Conservation (phyloP, 1,284 basidiomycete species). For the Cutaneotrichosporon dermatis region DNA sequence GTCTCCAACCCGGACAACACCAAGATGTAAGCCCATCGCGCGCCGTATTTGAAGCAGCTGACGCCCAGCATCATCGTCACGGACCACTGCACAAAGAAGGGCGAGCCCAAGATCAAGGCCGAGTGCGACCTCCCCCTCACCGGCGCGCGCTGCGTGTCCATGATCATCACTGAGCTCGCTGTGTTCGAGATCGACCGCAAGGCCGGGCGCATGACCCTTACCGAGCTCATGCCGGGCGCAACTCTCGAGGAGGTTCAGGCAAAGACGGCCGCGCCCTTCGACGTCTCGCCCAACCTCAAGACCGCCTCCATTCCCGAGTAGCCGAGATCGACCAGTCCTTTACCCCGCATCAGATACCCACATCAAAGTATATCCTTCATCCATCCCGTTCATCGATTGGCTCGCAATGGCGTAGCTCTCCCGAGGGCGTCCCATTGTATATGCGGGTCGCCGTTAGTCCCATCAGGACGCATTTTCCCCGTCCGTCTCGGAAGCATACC, state of each 20-base stretch:
- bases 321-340: no score
- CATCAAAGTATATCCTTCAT: not conserved
- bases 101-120: slow-evolving; percentile 76
- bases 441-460: no score
- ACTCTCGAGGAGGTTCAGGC: slow-evolving; percentile 73
- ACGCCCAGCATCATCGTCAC: slow-evolving; percentile 52
- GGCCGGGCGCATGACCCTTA: slow-evolving; percentile 65
- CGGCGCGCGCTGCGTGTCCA: slow-evolving; percentile 74
- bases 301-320: not conserved
- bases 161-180: slow-evolving; percentile 80
- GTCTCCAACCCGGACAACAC: slow-evolving; percentile 50
- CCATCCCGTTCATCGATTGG: not conserved
- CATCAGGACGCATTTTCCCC: no score
- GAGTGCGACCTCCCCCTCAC: slow-evolving; percentile 82
- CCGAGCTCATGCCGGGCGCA: slow-evolving; percentile 74
- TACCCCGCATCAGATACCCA: not conserved
- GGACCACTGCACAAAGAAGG: slow-evolving; percentile 73
- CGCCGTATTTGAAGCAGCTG: not conserved
- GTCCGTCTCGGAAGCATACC: no score
- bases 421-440: no score
- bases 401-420: no score
- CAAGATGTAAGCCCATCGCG: slow-evolving; percentile 49
- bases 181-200: slow-evolving; percentile 79
- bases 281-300: slow-evolving; percentile 37
- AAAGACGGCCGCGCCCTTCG: slow-evolving; percentile 78